Base-by-base conservation (phyloP, 2,329 filamentous ascomycete genomes). In the Cladophialophora bantiana region DNA sequence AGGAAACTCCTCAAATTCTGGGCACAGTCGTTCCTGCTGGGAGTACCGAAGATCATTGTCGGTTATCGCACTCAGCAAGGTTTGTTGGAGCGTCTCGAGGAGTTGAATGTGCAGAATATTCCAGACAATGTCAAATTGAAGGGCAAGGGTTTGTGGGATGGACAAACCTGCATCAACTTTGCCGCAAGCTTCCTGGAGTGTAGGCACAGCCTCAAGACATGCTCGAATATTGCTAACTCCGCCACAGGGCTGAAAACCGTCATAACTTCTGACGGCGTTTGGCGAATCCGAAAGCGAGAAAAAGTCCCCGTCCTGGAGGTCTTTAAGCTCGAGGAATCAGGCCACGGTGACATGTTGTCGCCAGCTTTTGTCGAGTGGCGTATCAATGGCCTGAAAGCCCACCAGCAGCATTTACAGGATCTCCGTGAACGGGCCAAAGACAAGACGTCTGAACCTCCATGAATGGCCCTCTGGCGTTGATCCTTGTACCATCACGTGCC, bases 21-120 rank as follows among this genome's bases (percentile, higher is more conserved):
- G 95, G 92, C 94, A 13, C 95, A 98, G 78, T 96, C 92, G 0
- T 99, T 97, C 75, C 84, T 99, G 2, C 88, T 99, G 1, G 94
- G 94, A 48, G 94, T 98, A 0, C 93, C 93, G 0, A 95, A 90
- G 72, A 92, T 99, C 71, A 88, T 97, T 54, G 91, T 99, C 35
- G 95, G 95, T 0, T 97, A 95, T 77, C 89, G 95, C 56, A 89
- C 86, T 38, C 87, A 85, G 64, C 75, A 89, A 63, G 94, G 95
- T 7, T 85, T 92, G 61, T 82, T 99, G 26, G 83, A 84, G 56
- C 84, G 86, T 12, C 76, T 96, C 12, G 87, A 96, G 76, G 92
- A 96, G 75, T 86, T 96, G 36, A 87, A 92, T 67, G 97, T 94
- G 1, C 87, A 88, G 54, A 84, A 82, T 35, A 93, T 99, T 62